Conservation (phyloP, 2,329 filamentous ascomycete genomes). For the Aspergillus pseudonomiae region DNA sequence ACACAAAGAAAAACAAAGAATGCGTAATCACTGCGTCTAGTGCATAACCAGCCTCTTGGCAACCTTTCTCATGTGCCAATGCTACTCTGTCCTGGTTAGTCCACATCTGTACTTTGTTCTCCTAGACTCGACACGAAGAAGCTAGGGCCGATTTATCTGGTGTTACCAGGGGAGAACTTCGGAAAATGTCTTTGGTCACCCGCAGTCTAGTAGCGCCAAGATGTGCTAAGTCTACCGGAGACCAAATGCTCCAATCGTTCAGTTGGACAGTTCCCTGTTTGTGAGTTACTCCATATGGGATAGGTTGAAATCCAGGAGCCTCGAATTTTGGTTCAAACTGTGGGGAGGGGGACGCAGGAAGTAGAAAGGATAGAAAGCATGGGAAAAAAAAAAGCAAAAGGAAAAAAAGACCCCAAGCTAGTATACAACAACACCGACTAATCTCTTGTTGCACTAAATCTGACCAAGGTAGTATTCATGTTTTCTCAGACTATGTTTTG, state of each 20-base stretch:
- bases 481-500: not conserved
- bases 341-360: not conserved
- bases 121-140: not conserved
- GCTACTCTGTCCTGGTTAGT: not conserved
- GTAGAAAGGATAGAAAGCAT: not conserved
- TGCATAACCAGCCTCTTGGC: slow-evolving; percentile 18
- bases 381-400: not conserved
- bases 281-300: not conserved
- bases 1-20: slow-evolving; percentile 6
- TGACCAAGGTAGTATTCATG: not conserved
- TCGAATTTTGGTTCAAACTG: slow-evolving; percentile 2
- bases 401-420: not conserved
- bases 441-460: not conserved
- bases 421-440: not conserved
- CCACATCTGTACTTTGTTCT: not conserved
- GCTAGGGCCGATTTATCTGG: not conserved
- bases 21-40: slow-evolving; percentile 19
- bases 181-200: slow-evolving; percentile 2
- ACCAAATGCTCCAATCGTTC: not conserved
- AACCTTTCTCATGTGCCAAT: not conserved
- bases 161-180: not conserved
- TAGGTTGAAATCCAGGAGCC: not conserved
- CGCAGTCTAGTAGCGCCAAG: slow-evolving; percentile 3
- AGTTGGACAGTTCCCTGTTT: not conserved
- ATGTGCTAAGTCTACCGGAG: not conserved